These are phyloP conservation scores for Calonectria ilicicola DNA, from an alignment of 2,329 filamentous ascomycete genomes.

Conservation along the genomic window DNA sequence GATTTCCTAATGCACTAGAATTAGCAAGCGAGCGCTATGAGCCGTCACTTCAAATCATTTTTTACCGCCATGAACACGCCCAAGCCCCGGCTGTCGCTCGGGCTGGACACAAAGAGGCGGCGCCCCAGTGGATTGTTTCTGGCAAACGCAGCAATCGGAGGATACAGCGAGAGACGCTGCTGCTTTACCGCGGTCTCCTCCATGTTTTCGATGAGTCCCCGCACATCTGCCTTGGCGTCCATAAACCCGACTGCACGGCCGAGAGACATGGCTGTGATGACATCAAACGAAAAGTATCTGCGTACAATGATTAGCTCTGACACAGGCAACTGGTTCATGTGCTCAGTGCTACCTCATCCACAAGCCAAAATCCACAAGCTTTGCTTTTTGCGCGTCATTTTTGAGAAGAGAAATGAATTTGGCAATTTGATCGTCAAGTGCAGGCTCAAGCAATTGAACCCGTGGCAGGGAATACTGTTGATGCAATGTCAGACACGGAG, in stretches of 20 bases:
- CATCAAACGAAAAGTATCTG: background rate
- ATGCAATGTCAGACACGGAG: background rate
- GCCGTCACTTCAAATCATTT: background rate
- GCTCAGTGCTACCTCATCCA: background rate
- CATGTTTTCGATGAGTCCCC: background rate
- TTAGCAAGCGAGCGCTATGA: background rate
- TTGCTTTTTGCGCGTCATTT: background rate
- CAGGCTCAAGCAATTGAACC: background rate
- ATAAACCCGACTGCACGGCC: background rate
- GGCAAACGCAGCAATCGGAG: background rate
- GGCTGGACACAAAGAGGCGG: background rate
- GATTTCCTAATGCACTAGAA: background rate
- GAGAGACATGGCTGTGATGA: slow-evolving; percentile 1
- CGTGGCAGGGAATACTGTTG: background rate
- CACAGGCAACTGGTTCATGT: background rate
- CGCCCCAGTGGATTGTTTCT: background rate
- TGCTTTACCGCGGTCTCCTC: background rate
- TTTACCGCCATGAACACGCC: background rate
- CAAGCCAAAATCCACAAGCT: background rate
- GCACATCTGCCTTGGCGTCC: background rate
- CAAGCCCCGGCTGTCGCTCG: background rate
- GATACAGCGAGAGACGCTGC: background rate
- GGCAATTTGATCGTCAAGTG: background rate
- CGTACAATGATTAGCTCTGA: background rate
- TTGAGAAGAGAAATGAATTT: background rate